Evolutionary conservation across 2,329 filamentous ascomycete species (phyloP), one percentile per base, ranked within the genome.

Genomic region (Sporothrix euskadiensis): DNA sequence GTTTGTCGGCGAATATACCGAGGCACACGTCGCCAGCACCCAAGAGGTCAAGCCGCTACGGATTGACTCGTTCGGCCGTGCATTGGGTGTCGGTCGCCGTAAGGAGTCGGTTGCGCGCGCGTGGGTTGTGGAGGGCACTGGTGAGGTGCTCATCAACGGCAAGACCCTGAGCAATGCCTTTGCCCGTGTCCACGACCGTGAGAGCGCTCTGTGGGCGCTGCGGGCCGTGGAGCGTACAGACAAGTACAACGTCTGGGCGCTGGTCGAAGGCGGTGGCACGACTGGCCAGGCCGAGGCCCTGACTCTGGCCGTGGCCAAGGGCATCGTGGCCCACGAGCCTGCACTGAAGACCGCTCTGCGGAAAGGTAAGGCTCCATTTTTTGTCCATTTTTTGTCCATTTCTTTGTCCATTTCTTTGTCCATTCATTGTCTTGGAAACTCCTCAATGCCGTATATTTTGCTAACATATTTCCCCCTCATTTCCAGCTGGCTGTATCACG

Each of bases 231-330:
- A 92, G 59, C 87, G 96, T 76, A 83, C 97, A 76, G 94, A 97
- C 85, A 98, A 98, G 83, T 99, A 99, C 86, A 99, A 99, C 79
- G 89, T 98, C 3, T 99, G 94, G 91, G 94, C 91, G 71, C 83
- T 92, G 69, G 93, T 94, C 3, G 87, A 88, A 74, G 96, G 96
- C 73, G 96, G 96, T 77, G 96, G 96, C 78, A 92, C 92, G 66
- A 99, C 96, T 69, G 96, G 96, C 2, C 97, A 99, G 83, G 95
- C 96, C 8, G 96, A 99, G 83, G 94, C 96, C 47, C 88, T 98
- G 79, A 97, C 95, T 57, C 83, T 99, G 83, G 96, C 93, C 26
- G 88, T 98, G 80, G 92, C 92, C 73, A 96, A 95, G 82, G 95
- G 93, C 30, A 84, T 99, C 81, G 81, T 97, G 81, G 91, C 93